A percentile compares a stretch with the other conserved stretches of the same genome.
Conservation (phyloP, 169 alveolate genomes). For the Plasmodium chabaudi region DNA sequence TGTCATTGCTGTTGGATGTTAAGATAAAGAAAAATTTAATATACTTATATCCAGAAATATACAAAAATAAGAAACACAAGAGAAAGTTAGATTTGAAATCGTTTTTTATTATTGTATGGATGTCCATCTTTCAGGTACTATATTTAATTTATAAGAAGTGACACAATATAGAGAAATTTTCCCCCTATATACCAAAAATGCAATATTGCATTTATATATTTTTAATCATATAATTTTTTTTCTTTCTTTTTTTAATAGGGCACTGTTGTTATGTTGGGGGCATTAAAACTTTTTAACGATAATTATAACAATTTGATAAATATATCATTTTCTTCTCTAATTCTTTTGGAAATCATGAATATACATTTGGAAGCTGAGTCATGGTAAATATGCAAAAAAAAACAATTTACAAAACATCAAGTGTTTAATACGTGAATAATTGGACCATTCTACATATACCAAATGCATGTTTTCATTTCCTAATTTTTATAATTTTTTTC, state of each 20-base stretch:
- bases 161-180: not conserved
- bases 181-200: not conserved
- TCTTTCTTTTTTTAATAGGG: constrained; percentile 91
- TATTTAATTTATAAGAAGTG: not conserved
- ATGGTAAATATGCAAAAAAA: constrained; percentile 82
- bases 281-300: constrained; percentile 93
- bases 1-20: constrained; percentile 94
- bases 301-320: constrained; percentile 94
- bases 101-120: constrained; percentile 97
- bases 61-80: constrained; percentile 94
- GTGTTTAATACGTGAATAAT: not conserved
- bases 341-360: constrained; percentile 94
- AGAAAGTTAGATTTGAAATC: constrained; percentile 94
- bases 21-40: constrained; percentile 91
- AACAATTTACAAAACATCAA: not conserved
- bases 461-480: not conserved
- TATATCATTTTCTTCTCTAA: constrained; percentile 96
- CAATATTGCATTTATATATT: not conserved
- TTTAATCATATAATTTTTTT: constrained; percentile 5
- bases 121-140: constrained; percentile 87
- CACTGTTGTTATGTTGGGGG: constrained; percentile 95
- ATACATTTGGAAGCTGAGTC: constrained; percentile 94
- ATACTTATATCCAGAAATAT: constrained; percentile 95
- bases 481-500: constrained; percentile 5
- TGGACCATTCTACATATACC: not conserved